phyloP scores from a whole-genome alignment of 169 alveolate genomes.

The Babesia gibsoni region DNA sequence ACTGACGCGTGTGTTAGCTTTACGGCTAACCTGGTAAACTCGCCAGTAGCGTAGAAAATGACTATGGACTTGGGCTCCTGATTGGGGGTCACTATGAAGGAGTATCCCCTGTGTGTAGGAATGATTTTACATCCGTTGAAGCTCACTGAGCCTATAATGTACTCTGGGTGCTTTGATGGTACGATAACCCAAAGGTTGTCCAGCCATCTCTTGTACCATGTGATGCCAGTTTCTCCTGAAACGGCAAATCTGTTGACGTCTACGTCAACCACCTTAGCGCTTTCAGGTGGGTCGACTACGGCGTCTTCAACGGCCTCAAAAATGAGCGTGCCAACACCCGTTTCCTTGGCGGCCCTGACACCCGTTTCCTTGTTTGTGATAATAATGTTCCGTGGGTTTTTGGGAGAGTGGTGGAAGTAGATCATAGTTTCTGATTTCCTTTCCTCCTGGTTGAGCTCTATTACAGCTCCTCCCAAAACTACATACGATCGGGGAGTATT shows the following conservation, averaged over 20 bases:
- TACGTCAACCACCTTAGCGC: conserved; percentile 5
- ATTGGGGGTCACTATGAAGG: conserved; percentile 6
- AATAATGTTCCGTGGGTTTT: conserved; percentile 14
- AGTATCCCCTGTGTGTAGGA: neutral
- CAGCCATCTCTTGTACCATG: conserved; percentile 21
- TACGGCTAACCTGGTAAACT: neutral
- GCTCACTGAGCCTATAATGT: conserved; percentile 7
- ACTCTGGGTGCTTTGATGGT: conserved; percentile 8
- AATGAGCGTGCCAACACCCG: conserved; percentile 2
- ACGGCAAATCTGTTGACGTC: neutral
- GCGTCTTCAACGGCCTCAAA: conserved; percentile 10
- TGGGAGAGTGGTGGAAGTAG: conserved; percentile 24
- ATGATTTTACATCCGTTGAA: conserved; percentile 18
- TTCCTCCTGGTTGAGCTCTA: conserved; percentile 9
- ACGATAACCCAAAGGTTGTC: conserved; percentile 5
- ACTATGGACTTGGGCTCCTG: neutral
- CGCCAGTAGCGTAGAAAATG: neutral
- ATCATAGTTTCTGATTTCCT: conserved; percentile 11
- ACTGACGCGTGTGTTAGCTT: neutral
- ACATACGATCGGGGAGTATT: conserved; percentile 3
- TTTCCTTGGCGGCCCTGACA: conserved; percentile 24
- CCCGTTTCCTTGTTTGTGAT: neutral
- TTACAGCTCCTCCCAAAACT: conserved; percentile 12
- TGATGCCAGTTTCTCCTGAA: conserved; percentile 3
- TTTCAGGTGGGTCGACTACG: neutral